phyloP scores from a whole-genome alignment of 129 eudicot species.

The Artemisia tridentata region DNA sequence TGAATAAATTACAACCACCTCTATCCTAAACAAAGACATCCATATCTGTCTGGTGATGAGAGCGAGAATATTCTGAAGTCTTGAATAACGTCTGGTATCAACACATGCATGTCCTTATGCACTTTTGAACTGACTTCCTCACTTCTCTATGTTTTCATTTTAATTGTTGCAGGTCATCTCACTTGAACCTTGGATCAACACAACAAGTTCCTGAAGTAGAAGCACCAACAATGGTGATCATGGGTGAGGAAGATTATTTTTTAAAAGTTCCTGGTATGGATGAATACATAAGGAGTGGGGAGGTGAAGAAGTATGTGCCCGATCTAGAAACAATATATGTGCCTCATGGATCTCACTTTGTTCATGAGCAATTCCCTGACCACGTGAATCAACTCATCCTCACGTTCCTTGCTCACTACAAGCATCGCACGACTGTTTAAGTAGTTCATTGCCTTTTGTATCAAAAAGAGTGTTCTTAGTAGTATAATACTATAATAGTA shows the following conservation, averaged over 20 bases:
- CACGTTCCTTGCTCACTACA: constrained; percentile 26
- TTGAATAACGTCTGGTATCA: neutral
- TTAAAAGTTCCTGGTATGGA: constrained; percentile 6
- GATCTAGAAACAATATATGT: constrained; percentile 18
- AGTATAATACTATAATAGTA: neutral
- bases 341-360: constrained; percentile 37
- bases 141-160: neutral
- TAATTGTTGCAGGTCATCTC: constrained; percentile 6
- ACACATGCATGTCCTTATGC: no score
- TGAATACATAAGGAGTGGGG: constrained; percentile 31
- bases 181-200: constrained; percentile 14
- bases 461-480: neutral
- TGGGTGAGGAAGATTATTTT: constrained; percentile 23
- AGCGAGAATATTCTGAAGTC: neutral
- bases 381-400: constrained; percentile 39
- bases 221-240: constrained; percentile 25
- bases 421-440: neutral
- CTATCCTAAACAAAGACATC: no score
- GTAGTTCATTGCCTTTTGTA: neutral
- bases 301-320: constrained; percentile 31
- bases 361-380: constrained; percentile 40
- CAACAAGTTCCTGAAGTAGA: constrained; percentile 20
- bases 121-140: neutral
- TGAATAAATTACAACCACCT: no score
- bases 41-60: no score